Evolutionary conservation across 2,329 filamentous ascomycete genomes (phyloP).

Genomic region (Coniochaeta sp.): DNA sequence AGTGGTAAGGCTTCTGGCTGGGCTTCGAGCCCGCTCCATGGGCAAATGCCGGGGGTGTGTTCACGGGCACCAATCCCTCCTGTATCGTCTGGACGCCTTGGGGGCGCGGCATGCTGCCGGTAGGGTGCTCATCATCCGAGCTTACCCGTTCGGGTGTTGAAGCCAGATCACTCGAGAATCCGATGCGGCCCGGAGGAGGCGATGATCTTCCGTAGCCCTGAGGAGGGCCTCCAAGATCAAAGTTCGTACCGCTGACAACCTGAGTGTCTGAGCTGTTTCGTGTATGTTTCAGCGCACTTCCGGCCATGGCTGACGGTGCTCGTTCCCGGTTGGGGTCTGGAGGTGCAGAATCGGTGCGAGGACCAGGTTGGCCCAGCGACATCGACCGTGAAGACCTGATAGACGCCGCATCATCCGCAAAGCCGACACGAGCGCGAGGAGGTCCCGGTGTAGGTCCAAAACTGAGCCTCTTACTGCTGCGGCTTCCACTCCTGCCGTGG

Average conservation of each 20-base stretch:
- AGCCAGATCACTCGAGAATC: constrained; percentile 35
- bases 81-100: neutral
- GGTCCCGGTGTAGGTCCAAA: constrained; percentile 31
- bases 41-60: constrained; percentile 69
- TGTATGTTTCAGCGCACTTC: constrained; percentile 25
- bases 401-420: constrained; percentile 47
- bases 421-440: constrained; percentile 44
- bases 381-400: constrained; percentile 46
- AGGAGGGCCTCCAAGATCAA: constrained; percentile 26
- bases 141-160: constrained; percentile 45
- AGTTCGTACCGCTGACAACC: constrained; percentile 20
- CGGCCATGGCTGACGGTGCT: constrained; percentile 25
- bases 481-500: constrained; percentile 48
- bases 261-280: constrained; percentile 43
- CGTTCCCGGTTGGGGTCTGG: constrained; percentile 32
- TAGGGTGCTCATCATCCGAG: constrained; percentile 48
- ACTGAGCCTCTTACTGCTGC: constrained; percentile 50
- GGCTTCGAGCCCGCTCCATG: constrained; percentile 69
- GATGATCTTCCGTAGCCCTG: constrained; percentile 22
- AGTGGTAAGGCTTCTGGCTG: constrained; percentile 61
- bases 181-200: constrained; percentile 2
- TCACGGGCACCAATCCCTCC: constrained; percentile 53
- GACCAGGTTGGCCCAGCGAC: constrained; percentile 32
- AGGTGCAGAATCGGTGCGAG: constrained; percentile 44
- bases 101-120: constrained; percentile 16